Percentiles rank a stretch among this genome's conserved stretches.
Evolutionary conservation across 2,329 filamentous ascomycete genomes (phyloP).

Genomic region (Alternaria longipes): DNA sequence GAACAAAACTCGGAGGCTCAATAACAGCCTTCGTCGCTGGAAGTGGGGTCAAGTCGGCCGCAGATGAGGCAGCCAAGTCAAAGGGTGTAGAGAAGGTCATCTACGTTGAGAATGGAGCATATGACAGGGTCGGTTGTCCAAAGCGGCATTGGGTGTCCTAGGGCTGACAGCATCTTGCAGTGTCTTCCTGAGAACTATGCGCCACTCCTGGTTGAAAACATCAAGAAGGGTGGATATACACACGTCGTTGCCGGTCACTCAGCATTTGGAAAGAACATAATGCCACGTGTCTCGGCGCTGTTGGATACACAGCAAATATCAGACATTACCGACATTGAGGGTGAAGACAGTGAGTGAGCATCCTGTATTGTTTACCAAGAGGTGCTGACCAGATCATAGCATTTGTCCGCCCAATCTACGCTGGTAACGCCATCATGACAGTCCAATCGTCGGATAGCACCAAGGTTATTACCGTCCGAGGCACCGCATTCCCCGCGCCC

Average conservation of each 20-base stretch:
- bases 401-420: constrained; percentile 96
- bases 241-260: constrained; percentile 92
- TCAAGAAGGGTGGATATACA: constrained; percentile 93
- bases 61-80: constrained; percentile 86
- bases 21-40: constrained; percentile 91
- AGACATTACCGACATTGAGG: constrained; percentile 86
- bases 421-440: constrained; percentile 95
- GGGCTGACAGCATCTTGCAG: constrained; percentile 46
- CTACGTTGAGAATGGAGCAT: constrained; percentile 84
- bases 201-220: constrained; percentile 92
- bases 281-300: constrained; percentile 90
- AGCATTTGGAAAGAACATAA: constrained; percentile 93
- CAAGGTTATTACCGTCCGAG: constrained; percentile 92
- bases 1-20: constrained; percentile 82
- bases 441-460: constrained; percentile 87
- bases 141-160: background rate
- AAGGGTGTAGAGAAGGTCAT: constrained; percentile 92
- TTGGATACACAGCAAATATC: constrained; percentile 94
- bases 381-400: constrained; percentile 54
- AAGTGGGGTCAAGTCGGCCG: constrained; percentile 75
- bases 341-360: constrained; percentile 76
- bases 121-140: constrained; percentile 76
- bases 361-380: too few species aligned
- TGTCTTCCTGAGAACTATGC: constrained; percentile 93
- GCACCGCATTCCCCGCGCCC: constrained; percentile 86